A percentile compares a stretch with the other conserved stretches of the same genome.
phyloP scores from a whole-genome alignment of 352 stramenopile genomes.

The Globisporangium cystogenes region DNA sequence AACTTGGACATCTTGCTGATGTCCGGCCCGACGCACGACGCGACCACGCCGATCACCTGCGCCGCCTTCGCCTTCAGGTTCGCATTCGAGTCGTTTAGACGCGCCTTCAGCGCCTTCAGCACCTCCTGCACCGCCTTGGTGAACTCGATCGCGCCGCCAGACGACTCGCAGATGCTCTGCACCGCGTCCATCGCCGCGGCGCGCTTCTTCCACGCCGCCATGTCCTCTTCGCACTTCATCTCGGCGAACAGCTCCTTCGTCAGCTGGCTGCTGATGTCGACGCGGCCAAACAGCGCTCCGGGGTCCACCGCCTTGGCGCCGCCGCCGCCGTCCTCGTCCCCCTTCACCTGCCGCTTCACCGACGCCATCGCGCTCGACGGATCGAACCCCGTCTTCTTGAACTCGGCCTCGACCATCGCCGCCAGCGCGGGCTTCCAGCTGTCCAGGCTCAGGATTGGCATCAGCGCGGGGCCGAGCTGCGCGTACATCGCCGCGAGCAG shows the following conservation, averaged over 20 bases:
- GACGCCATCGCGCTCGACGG: slow-evolving; percentile 42
- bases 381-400: slow-evolving; percentile 79
- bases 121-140: slow-evolving; percentile 78
- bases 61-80: slow-evolving; percentile 86
- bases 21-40: slow-evolving; percentile 68
- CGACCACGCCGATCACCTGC: slow-evolving; percentile 76
- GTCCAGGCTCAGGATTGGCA: slow-evolving; percentile 77
- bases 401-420: slow-evolving; percentile 70
- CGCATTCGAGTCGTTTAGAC: slow-evolving; percentile 78
- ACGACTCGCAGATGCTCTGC: slow-evolving; percentile 70
- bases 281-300: slow-evolving; percentile 61
- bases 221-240: slow-evolving; percentile 85
- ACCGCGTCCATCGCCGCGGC: slow-evolving; percentile 74
- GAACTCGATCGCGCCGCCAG: slow-evolving; percentile 77
- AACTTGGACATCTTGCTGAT: slow-evolving; percentile 81
- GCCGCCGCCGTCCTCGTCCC: slow-evolving; percentile 39
- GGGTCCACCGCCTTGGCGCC: slow-evolving; percentile 29
- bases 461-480: slow-evolving; percentile 70
- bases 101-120: slow-evolving; percentile 67
- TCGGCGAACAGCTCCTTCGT: slow-evolving; percentile 84
- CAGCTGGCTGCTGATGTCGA: slow-evolving; percentile 74
- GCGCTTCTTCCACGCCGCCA: slow-evolving; percentile 82
- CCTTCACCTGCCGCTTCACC: slow-evolving; percentile 66
- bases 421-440: slow-evolving; percentile 82
- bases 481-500: slow-evolving; percentile 80